A percentile compares a stretch with the other conserved stretches of the same genome.
Conservation (phyloP, 2,329 filamentous ascomycete genomes). For the Clarireedia homoeocarpa region DNA sequence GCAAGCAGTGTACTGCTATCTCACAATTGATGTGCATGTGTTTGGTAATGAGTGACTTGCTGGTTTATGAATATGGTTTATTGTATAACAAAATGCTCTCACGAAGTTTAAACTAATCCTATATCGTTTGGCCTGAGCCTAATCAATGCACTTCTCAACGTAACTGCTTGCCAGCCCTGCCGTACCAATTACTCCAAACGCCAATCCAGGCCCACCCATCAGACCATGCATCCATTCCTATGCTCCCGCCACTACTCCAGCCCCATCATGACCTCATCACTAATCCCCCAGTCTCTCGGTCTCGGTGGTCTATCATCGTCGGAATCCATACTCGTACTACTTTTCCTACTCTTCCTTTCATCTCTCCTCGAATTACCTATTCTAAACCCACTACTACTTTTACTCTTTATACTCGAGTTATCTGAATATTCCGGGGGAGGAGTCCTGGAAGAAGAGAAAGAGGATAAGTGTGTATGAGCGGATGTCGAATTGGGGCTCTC, state of each 20-base stretch:
- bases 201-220: neutral
- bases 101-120: too few species aligned
- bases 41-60: too few species aligned
- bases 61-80: too few species aligned
- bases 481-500: slow-evolving; percentile 2
- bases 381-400: slow-evolving; percentile 14
- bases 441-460: slow-evolving; percentile 1
- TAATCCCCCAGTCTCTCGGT: slow-evolving; percentile 65
- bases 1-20: too few species aligned
- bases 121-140: too few species aligned
- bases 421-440: slow-evolving; percentile 15
- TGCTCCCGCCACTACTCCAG: slow-evolving; percentile 48
- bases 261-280: slow-evolving; percentile 78
- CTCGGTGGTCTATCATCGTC: slow-evolving; percentile 42
- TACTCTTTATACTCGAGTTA: slow-evolving; percentile 14
- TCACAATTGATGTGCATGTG: too few species aligned
- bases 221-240: neutral
- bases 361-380: slow-evolving; percentile 18
- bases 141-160: too few species aligned
- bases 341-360: slow-evolving; percentile 13
- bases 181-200: neutral
- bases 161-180: neutral
- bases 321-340: slow-evolving; percentile 17
- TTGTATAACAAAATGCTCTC: too few species aligned
- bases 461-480: slow-evolving; percentile 2